Evolutionary conservation across 345 rosid genomes (phyloP), one percentile per base, ranked within the genome.

Genomic region (Linum usitatissimum): DNA sequence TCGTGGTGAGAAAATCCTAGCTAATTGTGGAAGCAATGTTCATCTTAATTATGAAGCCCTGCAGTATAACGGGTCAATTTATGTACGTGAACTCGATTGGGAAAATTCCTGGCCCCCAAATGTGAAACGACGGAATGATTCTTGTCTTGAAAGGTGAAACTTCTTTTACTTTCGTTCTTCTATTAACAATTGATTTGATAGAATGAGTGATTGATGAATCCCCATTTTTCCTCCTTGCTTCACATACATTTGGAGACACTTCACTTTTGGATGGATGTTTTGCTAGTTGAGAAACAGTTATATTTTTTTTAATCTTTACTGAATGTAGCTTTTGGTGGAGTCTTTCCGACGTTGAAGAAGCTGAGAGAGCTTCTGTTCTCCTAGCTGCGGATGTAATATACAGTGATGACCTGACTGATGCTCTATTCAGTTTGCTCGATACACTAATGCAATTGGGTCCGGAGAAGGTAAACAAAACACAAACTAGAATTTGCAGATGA

Each of bases 51-150:
- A 80, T 55, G 65, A 76, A 60, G 69, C 79, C 19, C 69, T 84
- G 48, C 69, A 76, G 61, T 74, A 57, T 67, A 67, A 55, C 55
- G 83, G 83, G 65, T 60, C 63, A 9, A 69, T 89, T 65, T 62
- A 71, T 76, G 85, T 89, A 17, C 79, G 93, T 57, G 85, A 87
- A 73, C 98, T 92, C 63, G 73, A 92, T 76, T 92, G 93, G 98
- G 36, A 64, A 62, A 71, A 71, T 55, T 49, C 78, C 34, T 89
- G 95, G 96, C 98, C 96, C 74, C 77, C 78, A 36, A 7, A 64
- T 56, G 62, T 57, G 42, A 60, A 40, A 63, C 31, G n/a, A 7
- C 70, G 45, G 55, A 69, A 67, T 61, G 70, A 69, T 67, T 38
- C 57, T 9, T 56, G 66, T 63, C 70, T 69, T 34, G 64, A 39